Percentiles rank a stretch among this genome's conserved stretches.
Conservation (phyloP, 2,329 filamentous ascomycete species). For the Uncinocarpus reesii region DNA sequence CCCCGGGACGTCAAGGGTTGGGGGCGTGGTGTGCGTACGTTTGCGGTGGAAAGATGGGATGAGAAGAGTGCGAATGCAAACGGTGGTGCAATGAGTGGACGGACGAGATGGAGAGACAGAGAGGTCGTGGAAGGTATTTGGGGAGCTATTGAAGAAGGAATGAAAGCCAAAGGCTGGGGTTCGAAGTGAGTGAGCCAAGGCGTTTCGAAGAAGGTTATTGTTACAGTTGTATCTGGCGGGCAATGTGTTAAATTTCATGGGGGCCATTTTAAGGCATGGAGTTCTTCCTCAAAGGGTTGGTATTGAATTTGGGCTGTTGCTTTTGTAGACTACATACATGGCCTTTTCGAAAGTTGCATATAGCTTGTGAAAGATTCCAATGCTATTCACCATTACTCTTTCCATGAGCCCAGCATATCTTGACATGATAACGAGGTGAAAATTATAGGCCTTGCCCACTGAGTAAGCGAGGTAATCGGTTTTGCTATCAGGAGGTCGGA, state of each 20-base stretch:
- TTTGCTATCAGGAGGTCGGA: too few relatives aligned
- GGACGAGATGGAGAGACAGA: conserved; percentile 65
- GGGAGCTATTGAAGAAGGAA: conserved; percentile 76
- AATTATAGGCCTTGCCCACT: background rate
- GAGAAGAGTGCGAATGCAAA: conserved; percentile 32
- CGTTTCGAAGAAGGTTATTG: background rate
- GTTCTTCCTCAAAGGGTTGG: too few relatives aligned
- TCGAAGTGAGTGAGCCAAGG: conserved; percentile 12
- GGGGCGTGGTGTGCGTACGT: conserved; percentile 72
- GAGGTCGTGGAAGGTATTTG: conserved; percentile 91
- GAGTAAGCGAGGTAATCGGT: too few relatives aligned
- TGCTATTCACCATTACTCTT: too few relatives aligned
- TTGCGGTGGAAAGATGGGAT: conserved; percentile 75
- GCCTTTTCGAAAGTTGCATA: too few relatives aligned
- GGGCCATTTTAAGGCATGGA: background rate
- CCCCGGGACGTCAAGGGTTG: conserved; percentile 71
- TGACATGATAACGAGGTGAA: too few relatives aligned
- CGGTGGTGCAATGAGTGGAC: conserved; percentile 25
- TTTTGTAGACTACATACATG: too few relatives aligned
- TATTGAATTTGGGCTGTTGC: too few relatives aligned
- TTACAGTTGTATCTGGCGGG: background rate
- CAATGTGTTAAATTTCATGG: background rate
- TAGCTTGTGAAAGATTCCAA: too few relatives aligned
- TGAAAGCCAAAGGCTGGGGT: conserved; percentile 64
- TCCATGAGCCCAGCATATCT: too few relatives aligned